Conservation (phyloP, 2,329 filamentous ascomycete species). For the Cladosporium sp. region DNA sequence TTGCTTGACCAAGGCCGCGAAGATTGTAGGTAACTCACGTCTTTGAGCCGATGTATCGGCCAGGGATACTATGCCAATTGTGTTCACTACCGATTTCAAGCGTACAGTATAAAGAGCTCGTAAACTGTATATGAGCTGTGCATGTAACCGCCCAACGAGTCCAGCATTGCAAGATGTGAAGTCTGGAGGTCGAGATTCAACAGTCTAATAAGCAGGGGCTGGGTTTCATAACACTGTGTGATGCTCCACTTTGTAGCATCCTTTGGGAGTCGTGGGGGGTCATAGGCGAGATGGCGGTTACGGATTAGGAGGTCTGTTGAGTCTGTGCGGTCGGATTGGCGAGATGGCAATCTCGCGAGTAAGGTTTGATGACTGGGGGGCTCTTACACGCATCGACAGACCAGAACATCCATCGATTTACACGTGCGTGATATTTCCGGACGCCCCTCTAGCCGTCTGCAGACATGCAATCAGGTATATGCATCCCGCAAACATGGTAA, state of each 20-base stretch:
- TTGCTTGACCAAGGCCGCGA: not conserved
- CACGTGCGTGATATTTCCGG: not conserved
- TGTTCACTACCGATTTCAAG: not conserved
- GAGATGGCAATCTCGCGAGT: conserved; percentile 13
- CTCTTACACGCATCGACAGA: not conserved
- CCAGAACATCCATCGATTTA: not conserved
- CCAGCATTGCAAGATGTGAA: not conserved
- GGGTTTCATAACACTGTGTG: not conserved
- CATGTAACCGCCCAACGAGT: not conserved
- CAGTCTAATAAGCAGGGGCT: not conserved
- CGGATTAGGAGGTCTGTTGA: not conserved
- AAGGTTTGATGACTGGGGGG: not conserved
- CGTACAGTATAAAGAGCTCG: not conserved
- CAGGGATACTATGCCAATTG: not conserved
- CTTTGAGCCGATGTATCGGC: not conserved
- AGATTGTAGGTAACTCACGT: not conserved
- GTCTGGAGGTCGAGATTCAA: not conserved
- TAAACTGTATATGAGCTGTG: not conserved
- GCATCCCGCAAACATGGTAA: not conserved
- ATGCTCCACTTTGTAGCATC: not conserved
- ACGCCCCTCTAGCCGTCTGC: not conserved
- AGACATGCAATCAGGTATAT: not conserved
- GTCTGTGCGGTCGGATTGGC: conserved; percentile 6
- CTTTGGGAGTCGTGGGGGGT: not conserved
- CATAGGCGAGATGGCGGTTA: not conserved